A percentile compares a stretch with the other conserved stretches of the same genome.
Evolutionary conservation across 2,329 filamentous ascomycete genomes (phyloP).

Genomic region (Trichoderma pleuroti): DNA sequence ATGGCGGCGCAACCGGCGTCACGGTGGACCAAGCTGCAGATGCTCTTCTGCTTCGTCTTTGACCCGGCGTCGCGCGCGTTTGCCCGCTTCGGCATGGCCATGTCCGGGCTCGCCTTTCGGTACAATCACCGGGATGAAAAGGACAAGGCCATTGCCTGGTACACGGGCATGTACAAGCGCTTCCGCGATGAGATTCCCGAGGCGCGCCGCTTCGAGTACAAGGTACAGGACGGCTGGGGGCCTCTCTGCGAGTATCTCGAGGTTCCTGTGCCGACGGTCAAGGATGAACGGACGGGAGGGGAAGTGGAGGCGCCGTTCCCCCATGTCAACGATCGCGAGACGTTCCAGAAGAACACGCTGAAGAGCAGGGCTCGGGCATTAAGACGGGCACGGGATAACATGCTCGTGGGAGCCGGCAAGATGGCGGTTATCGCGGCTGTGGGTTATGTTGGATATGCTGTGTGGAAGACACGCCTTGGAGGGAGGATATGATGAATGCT

Average conservation of each 20-base stretch:
- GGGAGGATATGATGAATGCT: not conserved
- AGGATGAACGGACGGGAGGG: slow-evolving; percentile 31
- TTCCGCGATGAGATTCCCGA: slow-evolving; percentile 34
- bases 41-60: slow-evolving; percentile 31
- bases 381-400: slow-evolving; percentile 27
- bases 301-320: slow-evolving; percentile 34
- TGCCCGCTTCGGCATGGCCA: slow-evolving; percentile 28
- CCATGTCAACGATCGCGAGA: slow-evolving; percentile 31
- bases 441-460: slow-evolving; percentile 32
- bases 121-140: slow-evolving; percentile 35
- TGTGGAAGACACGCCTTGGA: slow-evolving; percentile 30
- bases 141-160: slow-evolving; percentile 38
- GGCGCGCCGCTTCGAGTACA: slow-evolving; percentile 37
- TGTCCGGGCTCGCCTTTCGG: slow-evolving; percentile 27
- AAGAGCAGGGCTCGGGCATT: slow-evolving; percentile 18
- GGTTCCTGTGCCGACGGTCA: slow-evolving; percentile 35
- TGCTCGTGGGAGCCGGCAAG: slow-evolving; percentile 26
- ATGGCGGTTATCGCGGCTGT: slow-evolving; percentile 20
- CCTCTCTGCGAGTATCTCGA: slow-evolving; percentile 40
- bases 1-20: slow-evolving; percentile 1
- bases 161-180: slow-evolving; percentile 36
- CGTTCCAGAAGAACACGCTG: slow-evolving; percentile 23
- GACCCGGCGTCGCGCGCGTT: slow-evolving; percentile 27
- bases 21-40: not conserved
- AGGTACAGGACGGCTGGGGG: slow-evolving; percentile 39